Percentiles rank a stretch among this genome's conserved stretches.
Conservation (phyloP, 331 rosid genomes). For the Quercus phellos region DNA sequence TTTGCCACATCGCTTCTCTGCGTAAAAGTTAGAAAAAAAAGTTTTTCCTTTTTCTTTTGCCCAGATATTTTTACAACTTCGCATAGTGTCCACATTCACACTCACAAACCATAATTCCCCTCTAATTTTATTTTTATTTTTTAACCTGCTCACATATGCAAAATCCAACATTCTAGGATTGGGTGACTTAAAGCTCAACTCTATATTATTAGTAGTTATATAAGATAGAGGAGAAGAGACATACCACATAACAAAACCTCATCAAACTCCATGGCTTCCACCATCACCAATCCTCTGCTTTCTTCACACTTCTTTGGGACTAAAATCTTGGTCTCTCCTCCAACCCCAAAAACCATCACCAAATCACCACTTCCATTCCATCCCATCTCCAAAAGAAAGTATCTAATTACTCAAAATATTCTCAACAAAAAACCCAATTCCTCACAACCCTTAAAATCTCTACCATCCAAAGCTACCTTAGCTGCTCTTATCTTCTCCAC, state of each 20-base stretch:
- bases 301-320: slow-evolving; percentile 59
- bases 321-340: slow-evolving; percentile 44
- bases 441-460: slow-evolving; percentile 30
- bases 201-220: too few species aligned
- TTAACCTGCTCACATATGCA: not conserved
- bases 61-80: too few species aligned
- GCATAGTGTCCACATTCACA: too few species aligned
- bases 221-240: not conserved
- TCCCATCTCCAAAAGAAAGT: slow-evolving; percentile 27
- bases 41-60: too few species aligned
- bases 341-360: slow-evolving; percentile 73
- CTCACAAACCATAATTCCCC: not conserved
- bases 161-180: not conserved
- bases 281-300: slow-evolving; percentile 43
- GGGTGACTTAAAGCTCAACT: not conserved
- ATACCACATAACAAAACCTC: not conserved
- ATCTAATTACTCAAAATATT: slow-evolving; percentile 26
- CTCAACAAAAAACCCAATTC: slow-evolving; percentile 21
- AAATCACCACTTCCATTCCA: slow-evolving; percentile 29
- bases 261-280: slow-evolving; percentile 49
- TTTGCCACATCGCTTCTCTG: not conserved
- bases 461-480: slow-evolving; percentile 55
- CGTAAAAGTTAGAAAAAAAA: too few species aligned
- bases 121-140: not conserved
- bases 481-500: slow-evolving; percentile 72